Conservation (phyloP, 2,329 filamentous ascomycete species). For the Ophioceras dolichostomum region DNA sequence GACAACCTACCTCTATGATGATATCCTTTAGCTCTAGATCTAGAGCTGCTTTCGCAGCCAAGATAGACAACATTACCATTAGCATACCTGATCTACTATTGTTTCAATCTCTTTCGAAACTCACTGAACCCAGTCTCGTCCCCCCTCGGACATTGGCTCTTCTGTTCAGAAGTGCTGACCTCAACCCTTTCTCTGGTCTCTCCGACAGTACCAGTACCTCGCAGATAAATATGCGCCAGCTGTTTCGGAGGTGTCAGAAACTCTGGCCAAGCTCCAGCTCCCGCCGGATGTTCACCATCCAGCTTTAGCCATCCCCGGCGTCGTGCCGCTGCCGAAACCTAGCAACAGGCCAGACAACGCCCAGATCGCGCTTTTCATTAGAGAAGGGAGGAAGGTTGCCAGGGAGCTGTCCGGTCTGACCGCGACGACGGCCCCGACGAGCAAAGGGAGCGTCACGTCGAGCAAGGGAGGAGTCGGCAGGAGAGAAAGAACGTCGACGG, state of each 20-base stretch:
- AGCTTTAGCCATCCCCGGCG: conserved; percentile 31
- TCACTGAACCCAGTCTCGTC: too few species aligned
- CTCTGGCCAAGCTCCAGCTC: conserved; percentile 53
- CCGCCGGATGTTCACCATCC: conserved; percentile 37
- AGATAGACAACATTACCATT: conserved; percentile 45
- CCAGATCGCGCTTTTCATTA: conserved; percentile 49
- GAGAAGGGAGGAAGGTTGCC: conserved; percentile 49
- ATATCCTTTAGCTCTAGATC: conserved; percentile 70
- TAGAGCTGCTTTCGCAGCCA: conserved; percentile 49
- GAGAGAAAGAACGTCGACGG: too few species aligned
- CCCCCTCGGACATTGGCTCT: background rate
- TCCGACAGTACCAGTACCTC: conserved; percentile 45
- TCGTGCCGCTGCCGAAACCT: conserved; percentile 42
- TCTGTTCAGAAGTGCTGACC: background rate
- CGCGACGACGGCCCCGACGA: too few species aligned
- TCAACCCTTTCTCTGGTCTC: too few species aligned
- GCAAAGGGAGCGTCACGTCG: conserved; percentile 33
- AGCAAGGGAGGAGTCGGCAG: conserved; percentile 33
- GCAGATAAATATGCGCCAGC: conserved; percentile 57
- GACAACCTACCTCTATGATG: conserved; percentile 26
- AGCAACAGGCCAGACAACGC: conserved; percentile 32
- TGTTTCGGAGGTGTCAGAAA: conserved; percentile 54
- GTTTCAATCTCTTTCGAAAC: too few species aligned
- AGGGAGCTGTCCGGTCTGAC: conserved; percentile 35
- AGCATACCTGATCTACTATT: conserved; percentile 6